phyloP scores from a whole-genome alignment of 176 grass and related monocot species.

The Triticum timopheevii region DNA sequence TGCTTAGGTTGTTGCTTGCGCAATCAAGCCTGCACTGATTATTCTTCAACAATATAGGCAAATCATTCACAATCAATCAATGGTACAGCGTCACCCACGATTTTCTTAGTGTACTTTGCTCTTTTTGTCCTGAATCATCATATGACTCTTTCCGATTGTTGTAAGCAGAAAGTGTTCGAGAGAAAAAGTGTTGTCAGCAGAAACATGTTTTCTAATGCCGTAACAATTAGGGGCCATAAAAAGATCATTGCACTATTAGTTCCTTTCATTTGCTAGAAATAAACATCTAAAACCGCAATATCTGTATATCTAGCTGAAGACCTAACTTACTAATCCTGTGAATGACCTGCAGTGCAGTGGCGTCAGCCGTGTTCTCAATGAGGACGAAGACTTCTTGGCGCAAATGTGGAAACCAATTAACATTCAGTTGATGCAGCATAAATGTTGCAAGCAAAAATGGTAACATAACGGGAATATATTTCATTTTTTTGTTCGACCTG shows the following conservation, averaged over 20 bases:
- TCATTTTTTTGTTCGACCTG: background rate
- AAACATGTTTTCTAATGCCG: background rate
- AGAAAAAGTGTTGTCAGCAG: background rate
- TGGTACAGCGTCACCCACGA: background rate
- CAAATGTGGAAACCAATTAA: background rate
- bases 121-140: background rate
- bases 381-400: conserved; percentile 21
- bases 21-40: background rate
- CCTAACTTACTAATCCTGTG: background rate
- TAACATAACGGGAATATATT: conserved; percentile 5
- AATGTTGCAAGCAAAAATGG: conserved; percentile 45
- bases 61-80: background rate
- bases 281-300: background rate
- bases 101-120: conserved; percentile 15
- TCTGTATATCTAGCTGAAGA: background rate
- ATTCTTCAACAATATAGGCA: background rate
- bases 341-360: conserved; percentile 5
- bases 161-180: background rate
- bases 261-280: background rate
- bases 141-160: background rate
- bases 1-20: background rate
- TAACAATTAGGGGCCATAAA: background rate
- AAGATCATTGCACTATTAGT: background rate
- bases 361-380: conserved; percentile 19
- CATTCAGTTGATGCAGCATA: conserved; percentile 20